Percentiles rank a stretch among this genome's conserved stretches.
Conservation (phyloP, 2,329 filamentous ascomycete genomes). For the Diaporthe helianthi region DNA sequence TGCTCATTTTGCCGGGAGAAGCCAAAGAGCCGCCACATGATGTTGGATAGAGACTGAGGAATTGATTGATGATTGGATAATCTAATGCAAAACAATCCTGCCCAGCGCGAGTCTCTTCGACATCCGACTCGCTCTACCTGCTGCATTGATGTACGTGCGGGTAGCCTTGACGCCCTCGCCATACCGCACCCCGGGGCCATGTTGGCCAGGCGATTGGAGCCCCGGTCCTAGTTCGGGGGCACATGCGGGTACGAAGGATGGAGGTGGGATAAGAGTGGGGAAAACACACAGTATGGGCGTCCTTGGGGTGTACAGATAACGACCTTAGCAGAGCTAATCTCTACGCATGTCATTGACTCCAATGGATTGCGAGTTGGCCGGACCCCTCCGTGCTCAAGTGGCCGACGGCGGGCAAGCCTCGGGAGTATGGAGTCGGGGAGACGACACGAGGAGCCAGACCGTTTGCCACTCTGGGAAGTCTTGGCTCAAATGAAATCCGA, state of each 20-base stretch:
- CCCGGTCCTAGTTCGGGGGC: neutral
- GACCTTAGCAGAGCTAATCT: neutral
- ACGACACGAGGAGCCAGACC: neutral
- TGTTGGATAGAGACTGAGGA: neutral
- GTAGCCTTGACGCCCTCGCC: neutral
- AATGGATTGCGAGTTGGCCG: neutral
- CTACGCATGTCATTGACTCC: neutral
- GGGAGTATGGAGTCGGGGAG: slow-evolving; percentile 4
- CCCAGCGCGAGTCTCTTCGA: neutral
- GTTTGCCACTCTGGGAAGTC: neutral
- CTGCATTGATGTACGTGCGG: neutral
- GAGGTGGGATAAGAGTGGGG: slow-evolving; percentile 29
- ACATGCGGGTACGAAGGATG: neutral
- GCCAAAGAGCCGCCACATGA: slow-evolving; percentile 30
- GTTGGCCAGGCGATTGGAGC: neutral
- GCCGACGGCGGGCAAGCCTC: neutral
- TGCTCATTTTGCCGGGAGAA: slow-evolving; percentile 1
- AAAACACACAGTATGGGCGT: neutral
- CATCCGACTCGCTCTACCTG: neutral
- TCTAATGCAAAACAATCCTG: neutral
- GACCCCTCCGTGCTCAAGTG: slow-evolving; percentile 14
- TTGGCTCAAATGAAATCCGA: neutral
- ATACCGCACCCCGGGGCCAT: neutral
- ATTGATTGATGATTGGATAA: neutral
- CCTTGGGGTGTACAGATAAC: neutral